Conservation (phyloP, 2,329 filamentous ascomycete species). For the Aspergillus unguis region DNA sequence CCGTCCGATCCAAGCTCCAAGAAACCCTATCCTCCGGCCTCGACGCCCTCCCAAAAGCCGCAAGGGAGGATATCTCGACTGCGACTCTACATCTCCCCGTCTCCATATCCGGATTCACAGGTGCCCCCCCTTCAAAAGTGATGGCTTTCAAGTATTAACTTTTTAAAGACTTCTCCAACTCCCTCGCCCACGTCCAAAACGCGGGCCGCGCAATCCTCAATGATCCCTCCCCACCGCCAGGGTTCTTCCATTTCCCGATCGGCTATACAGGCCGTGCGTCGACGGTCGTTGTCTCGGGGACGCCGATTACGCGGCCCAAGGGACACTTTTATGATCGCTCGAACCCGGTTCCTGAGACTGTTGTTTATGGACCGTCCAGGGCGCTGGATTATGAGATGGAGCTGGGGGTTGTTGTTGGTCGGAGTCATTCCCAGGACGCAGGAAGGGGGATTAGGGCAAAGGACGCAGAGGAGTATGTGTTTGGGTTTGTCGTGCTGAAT, state of each 20-base stretch:
- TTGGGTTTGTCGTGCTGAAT: slow-evolving; percentile 61
- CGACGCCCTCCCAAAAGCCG: slow-evolving; percentile 14
- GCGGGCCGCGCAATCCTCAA: slow-evolving; percentile 26
- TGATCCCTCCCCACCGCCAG: slow-evolving; percentile 23
- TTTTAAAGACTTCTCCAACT: slow-evolving; percentile 38
- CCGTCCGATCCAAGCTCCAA: slow-evolving; percentile 42
- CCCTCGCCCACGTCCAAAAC: slow-evolving; percentile 27
- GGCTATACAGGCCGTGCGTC: slow-evolving; percentile 57
- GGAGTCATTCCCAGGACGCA: slow-evolving; percentile 30
- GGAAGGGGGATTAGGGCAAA: slow-evolving; percentile 40
- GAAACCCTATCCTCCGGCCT: slow-evolving; percentile 6
- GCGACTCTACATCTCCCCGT: slow-evolving; percentile 56
- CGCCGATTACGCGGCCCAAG: slow-evolving; percentile 46
- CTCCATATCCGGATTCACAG: slow-evolving; percentile 55
- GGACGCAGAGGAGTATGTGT: slow-evolving; percentile 58
- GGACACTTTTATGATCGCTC: slow-evolving; percentile 34
- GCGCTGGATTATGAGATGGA: slow-evolving; percentile 44
- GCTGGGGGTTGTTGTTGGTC: slow-evolving; percentile 47
- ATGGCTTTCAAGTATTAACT: slow-evolving; percentile 27
- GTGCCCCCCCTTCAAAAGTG: slow-evolving; percentile 49
- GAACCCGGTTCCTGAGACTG: slow-evolving; percentile 17
- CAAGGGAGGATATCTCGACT: slow-evolving; percentile 33
- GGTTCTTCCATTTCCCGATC: slow-evolving; percentile 49
- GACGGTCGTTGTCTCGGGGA: slow-evolving; percentile 51
- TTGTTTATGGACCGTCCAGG: slow-evolving; percentile 21